A percentile compares a stretch with the other conserved stretches of the same genome.
Evolutionary conservation across 2,329 filamentous ascomycete species (phyloP).

Genomic region (Epichloe gansuensis): DNA sequence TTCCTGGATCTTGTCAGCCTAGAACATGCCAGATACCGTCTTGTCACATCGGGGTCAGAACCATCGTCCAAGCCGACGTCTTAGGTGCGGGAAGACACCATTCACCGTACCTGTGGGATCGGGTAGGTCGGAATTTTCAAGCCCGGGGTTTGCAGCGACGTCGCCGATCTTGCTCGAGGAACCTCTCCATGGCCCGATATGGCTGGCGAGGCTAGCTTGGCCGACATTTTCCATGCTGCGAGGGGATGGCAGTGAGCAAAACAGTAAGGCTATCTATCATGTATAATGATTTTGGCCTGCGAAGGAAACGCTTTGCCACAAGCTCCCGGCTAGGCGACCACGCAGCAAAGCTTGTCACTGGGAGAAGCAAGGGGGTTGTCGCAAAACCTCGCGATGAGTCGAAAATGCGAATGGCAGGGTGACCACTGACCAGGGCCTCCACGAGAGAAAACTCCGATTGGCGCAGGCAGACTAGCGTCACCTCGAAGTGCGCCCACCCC

Average conservation of each 20-base stretch:
- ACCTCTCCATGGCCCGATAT: conserved; percentile 16
- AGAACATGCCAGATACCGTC: background rate
- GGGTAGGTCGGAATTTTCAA: conserved; percentile 15
- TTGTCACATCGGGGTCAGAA: background rate
- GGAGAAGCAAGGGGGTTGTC: background rate
- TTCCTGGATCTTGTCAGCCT: conserved; percentile 4
- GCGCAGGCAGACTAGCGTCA: background rate
- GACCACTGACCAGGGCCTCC: background rate
- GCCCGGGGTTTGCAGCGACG: conserved; percentile 13
- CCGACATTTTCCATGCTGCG: conserved; percentile 26
- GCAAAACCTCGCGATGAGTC: background rate
- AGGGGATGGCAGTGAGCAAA: background rate
- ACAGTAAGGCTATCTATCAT: background rate
- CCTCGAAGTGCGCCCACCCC: background rate
- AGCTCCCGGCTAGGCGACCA: background rate
- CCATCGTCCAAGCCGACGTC: background rate
- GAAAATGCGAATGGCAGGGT: background rate
- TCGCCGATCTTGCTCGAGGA: conserved; percentile 15
- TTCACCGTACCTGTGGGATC: conserved; percentile 19
- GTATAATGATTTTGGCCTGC: background rate
- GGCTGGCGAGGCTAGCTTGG: conserved; percentile 17
- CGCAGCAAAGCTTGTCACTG: background rate
- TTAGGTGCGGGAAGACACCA: background rate
- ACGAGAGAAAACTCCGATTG: background rate
- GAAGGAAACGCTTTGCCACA: background rate